Base-by-base conservation (phyloP, 148 eudicot genomes). In the Limonium bicolor region DNA sequence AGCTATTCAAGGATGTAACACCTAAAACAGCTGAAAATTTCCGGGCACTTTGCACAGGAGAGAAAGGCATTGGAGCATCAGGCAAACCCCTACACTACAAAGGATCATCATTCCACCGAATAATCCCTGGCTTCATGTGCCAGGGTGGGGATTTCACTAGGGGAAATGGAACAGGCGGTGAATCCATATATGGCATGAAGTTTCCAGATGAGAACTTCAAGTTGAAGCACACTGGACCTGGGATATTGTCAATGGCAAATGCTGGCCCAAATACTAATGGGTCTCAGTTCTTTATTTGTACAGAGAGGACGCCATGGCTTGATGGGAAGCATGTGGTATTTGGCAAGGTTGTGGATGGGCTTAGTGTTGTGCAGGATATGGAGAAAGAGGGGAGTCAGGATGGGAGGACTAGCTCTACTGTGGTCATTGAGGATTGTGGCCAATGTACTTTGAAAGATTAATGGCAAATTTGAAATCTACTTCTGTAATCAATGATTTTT, bases 101-200 rank as follows among this genome's bases (percentile, higher is more conserved):
- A 52, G 96, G 88, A n/a, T 86, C 96, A 0, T 32, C 41, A 7
- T 82, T 86, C 21, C 96, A 86, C 62, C 74, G 96, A 20, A 78
- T 86, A 10, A 82, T 86, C 21, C 96, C 96, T 0, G 27, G 37
- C 28, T 82, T 87, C 63, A 87, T 82, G 94, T 87, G 94, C 50
- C 96, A 87, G 58, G 96, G 96, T 13, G 94, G 94, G 22, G 96
- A 86, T 60, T 86, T 86, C 74, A 86, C 88, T 6, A 55, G 40
- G 48, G 96, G 88, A 2, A 82, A 86, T 22, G 85, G 96, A 16
- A 87, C 82, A 0, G 96, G 96, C 2, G 94, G 96, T 17, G 96
- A 82, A 51, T 82, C 94, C 0, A 87, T 87, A 21, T 87, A 87
- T 27, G 90, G 94, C 0, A 6, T 48, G 1, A 87, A 76, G 42